Evolutionary conservation across 768 basidiomycete species (phyloP).

Genomic region (Cyclocybe cylindracea): DNA sequence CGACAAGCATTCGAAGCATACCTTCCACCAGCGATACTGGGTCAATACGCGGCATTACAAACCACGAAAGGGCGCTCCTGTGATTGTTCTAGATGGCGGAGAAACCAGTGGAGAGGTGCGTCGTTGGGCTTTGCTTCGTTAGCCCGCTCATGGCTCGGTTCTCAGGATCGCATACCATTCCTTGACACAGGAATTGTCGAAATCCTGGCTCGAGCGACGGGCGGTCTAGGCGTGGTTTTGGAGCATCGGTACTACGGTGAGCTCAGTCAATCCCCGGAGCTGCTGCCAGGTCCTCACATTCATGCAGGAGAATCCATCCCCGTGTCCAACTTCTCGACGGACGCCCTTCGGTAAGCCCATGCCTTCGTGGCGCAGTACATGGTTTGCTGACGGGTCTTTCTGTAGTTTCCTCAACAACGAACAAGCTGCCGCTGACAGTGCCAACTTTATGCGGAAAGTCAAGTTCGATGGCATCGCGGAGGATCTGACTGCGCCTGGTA

Average conservation of each 20-base stretch:
- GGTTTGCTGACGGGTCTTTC: background rate
- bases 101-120: constrained; percentile 84
- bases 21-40: constrained; percentile 92
- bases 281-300: too few relatives aligned
- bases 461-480: constrained; percentile 71
- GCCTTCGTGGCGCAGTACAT: background rate
- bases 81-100: constrained; percentile 90
- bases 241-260: constrained; percentile 91
- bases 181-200: constrained; percentile 84
- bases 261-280: background rate
- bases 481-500: constrained; percentile 68
- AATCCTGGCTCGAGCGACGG: constrained; percentile 80
- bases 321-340: constrained; percentile 77
- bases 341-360: constrained; percentile 64
- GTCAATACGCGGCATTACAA: constrained; percentile 81
- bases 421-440: constrained; percentile 89
- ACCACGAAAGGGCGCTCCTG: constrained; percentile 70
- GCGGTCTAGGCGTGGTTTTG: constrained; percentile 88
- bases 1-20: constrained; percentile 49
- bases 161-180: constrained; percentile 52
- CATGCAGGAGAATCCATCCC: constrained; percentile 72
- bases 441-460: constrained; percentile 85
- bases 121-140: background rate
- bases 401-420: constrained; percentile 84
- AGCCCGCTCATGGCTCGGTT: background rate